Evolutionary conservation across 306 rosid species (phyloP).

Genomic region (Quercus gilva): DNA sequence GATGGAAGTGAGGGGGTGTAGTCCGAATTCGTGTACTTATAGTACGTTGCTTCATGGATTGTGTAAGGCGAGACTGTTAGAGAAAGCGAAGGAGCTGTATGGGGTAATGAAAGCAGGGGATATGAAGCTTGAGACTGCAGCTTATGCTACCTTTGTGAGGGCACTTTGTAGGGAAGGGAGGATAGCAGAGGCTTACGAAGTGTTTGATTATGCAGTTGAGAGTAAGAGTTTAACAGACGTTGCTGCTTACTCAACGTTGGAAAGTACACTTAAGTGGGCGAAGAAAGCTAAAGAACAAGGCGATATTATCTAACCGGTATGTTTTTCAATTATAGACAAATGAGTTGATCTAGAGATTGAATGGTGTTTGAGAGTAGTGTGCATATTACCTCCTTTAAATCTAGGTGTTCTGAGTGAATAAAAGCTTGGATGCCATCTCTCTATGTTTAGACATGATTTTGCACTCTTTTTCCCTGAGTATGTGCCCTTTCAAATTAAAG

Average conservation of each 20-base stretch:
- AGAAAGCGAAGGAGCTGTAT: constrained; percentile 68
- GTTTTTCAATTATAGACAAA: not conserved
- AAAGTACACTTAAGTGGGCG: constrained; percentile 63
- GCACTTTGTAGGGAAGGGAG: constrained; percentile 71
- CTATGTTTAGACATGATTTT: not conserved
- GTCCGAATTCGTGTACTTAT: constrained; percentile 69
- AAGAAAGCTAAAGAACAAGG: constrained; percentile 66
- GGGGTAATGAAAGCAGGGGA: constrained; percentile 51
- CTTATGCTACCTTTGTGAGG: constrained; percentile 78
- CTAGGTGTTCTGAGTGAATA: not conserved
- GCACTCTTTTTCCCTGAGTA: not conserved
- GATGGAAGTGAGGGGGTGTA: constrained; percentile 75
- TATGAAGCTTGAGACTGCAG: constrained; percentile 72
- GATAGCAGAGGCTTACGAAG: constrained; percentile 80
- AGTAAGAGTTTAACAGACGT: constrained; percentile 79
- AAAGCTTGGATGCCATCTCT: not conserved
- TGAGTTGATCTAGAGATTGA: not conserved
- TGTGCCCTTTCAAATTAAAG: not conserved
- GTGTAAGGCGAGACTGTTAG: constrained; percentile 68
- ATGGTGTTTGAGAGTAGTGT: not conserved
- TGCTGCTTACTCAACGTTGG: constrained; percentile 74
- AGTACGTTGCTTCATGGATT: constrained; percentile 78
- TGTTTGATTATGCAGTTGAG: constrained; percentile 83
- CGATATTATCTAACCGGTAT: constrained; percentile 40
- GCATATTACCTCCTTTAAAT: not conserved